Percentiles rank a stretch among this genome's conserved stretches.
Evolutionary conservation across 140 eudicot genomes (phyloP).

Genomic region (Bidens hawaiensis): DNA sequence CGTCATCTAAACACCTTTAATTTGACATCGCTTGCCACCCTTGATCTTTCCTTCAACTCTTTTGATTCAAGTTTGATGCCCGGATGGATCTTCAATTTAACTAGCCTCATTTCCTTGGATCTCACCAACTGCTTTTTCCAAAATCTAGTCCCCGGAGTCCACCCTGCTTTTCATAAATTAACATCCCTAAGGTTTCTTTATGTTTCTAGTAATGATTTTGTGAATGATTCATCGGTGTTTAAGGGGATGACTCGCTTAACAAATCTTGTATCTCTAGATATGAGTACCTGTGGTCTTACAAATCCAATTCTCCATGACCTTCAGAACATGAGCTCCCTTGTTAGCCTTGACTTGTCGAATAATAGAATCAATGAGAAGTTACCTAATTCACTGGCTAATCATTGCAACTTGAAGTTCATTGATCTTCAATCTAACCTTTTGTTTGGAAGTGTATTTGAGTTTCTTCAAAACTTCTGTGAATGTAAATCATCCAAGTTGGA

Average conservation of each 20-base stretch:
- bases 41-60: constrained; percentile 31
- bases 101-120: constrained; percentile 31
- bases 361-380: constrained; percentile 15
- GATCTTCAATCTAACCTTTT: constrained; percentile 29
- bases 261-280: constrained; percentile 19
- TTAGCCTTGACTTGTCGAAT: constrained; percentile 27
- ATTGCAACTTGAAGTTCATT: constrained; percentile 25
- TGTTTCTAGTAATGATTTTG: constrained; percentile 13
- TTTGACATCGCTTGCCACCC: constrained; percentile 28
- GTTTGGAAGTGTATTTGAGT: constrained; percentile 32
- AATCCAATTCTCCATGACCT: constrained; percentile 18
- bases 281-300: constrained; percentile 19
- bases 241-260: constrained; percentile 19
- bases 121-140: constrained; percentile 25
- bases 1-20: constrained; percentile 9
- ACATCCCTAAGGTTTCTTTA: constrained; percentile 12
- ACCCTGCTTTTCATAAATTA: constrained; percentile 17
- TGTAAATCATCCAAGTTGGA: constrained; percentile 17
- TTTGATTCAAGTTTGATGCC: constrained; percentile 21
- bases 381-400: constrained; percentile 28
- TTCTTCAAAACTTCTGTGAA: constrained; percentile 14
- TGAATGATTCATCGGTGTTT: constrained; percentile 15
- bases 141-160: constrained; percentile 9
- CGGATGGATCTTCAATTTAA: constrained; percentile 27
- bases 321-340: constrained; percentile 31